These are phyloP conservation scores for Aquilaria agallochum DNA, from an alignment of 441 rosid genomes.

Conservation along the genomic window DNA sequence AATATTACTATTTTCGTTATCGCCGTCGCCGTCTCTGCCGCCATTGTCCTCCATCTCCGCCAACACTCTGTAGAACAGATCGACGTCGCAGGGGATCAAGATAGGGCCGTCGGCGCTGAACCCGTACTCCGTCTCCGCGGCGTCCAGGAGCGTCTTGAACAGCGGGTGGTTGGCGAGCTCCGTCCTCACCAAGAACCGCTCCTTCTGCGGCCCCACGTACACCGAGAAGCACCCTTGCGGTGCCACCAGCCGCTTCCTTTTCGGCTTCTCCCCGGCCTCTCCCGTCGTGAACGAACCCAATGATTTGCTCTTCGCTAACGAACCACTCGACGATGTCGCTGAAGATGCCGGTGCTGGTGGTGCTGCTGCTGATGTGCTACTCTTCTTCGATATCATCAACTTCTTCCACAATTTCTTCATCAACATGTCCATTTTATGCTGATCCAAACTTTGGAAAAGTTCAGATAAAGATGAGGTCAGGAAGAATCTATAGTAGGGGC, in stretches of 20 bases:
- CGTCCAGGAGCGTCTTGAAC: slow-evolving; percentile 51
- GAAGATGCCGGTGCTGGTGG: not conserved
- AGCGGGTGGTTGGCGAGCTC: slow-evolving; percentile 47
- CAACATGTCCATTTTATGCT: slow-evolving; percentile 18
- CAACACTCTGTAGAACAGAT: slow-evolving; percentile 42
- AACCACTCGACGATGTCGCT: not conserved
- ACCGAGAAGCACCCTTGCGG: slow-evolving; percentile 53
- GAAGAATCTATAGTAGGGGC: not conserved
- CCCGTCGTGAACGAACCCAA: slow-evolving; percentile 14
- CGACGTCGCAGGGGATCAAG: slow-evolving; percentile 53
- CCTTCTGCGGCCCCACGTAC: slow-evolving; percentile 48
- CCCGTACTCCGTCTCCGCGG: slow-evolving; percentile 53
- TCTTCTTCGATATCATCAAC: slow-evolving; percentile 18
- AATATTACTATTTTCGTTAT: not conserved
- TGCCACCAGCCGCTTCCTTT: slow-evolving; percentile 12
- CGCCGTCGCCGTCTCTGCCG: not conserved
- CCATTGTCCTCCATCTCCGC: slow-evolving; percentile 37
- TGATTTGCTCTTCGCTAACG: slow-evolving; percentile 35
- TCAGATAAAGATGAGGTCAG: not conserved
- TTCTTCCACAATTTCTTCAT: slow-evolving; percentile 32
- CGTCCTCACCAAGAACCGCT: slow-evolving; percentile 38
- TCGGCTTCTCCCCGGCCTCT: slow-evolving; percentile 14
- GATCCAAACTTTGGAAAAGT: not conserved
- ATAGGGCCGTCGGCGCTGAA: slow-evolving; percentile 44
- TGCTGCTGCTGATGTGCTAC: too few relatives aligned